Conservation (phyloP, 2,329 filamentous ascomycete species). For the Diaporthe ilicicola region DNA sequence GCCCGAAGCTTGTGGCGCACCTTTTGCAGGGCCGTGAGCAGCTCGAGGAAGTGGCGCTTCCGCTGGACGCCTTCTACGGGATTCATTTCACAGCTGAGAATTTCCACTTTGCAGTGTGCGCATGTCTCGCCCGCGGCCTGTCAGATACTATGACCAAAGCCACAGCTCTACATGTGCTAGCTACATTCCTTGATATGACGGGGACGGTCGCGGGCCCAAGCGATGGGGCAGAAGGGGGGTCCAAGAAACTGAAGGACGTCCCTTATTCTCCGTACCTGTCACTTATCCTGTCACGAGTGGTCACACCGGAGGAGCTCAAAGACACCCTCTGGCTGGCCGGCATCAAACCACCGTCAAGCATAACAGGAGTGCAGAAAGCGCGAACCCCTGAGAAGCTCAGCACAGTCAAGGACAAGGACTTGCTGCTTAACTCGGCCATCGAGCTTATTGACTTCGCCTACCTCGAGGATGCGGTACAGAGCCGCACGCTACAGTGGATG, state of each 20-base stretch:
- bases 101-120: constrained; percentile 74
- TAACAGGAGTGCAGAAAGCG: constrained; percentile 48
- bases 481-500: constrained; percentile 67
- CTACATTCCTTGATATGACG: constrained; percentile 66
- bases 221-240: constrained; percentile 36
- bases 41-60: constrained; percentile 68
- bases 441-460: constrained; percentile 73
- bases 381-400: constrained; percentile 54
- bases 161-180: constrained; percentile 67
- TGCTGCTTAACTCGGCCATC: constrained; percentile 70
- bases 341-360: constrained; percentile 54
- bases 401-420: constrained; percentile 65
- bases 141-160: constrained; percentile 68
- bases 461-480: constrained; percentile 69
- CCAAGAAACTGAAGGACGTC: constrained; percentile 42
- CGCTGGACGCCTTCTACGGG: constrained; percentile 71
- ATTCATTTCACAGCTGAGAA: constrained; percentile 70
- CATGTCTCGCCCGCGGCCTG: constrained; percentile 70
- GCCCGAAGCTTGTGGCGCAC: constrained; percentile 65
- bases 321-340: constrained; percentile 70
- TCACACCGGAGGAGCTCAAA: constrained; percentile 66
- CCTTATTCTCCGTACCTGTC: constrained; percentile 65
- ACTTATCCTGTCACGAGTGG: constrained; percentile 65
- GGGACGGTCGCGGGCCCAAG: constrained; percentile 47
- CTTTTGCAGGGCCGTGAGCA: constrained; percentile 68